Conservation (phyloP, 129 eudicot species). For the Helichrysum umbraculigerum region DNA sequence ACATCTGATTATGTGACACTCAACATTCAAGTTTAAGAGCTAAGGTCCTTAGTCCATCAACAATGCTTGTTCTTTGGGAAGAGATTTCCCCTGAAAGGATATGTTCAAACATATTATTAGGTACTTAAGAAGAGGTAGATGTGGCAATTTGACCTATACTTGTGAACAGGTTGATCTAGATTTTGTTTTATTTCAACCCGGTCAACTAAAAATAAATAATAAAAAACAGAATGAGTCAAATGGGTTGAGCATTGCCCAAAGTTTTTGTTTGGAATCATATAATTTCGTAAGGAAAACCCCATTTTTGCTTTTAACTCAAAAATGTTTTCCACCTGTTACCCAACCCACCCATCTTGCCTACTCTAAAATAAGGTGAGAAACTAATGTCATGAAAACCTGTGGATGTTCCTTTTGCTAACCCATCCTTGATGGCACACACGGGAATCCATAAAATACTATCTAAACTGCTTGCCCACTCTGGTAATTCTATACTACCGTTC, state of each 20-base stretch:
- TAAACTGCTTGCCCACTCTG: slow-evolving; percentile 83
- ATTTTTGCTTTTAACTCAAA: background rate
- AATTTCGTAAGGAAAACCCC: background rate
- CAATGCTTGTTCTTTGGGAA: slow-evolving; percentile 60
- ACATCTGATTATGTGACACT: slow-evolving; percentile 80
- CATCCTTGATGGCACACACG: slow-evolving; percentile 67
- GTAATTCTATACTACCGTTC: slow-evolving; percentile 65
- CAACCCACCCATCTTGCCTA: background rate
- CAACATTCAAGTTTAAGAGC: slow-evolving; percentile 94
- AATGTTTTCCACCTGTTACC: background rate
- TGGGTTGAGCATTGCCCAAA: background rate
- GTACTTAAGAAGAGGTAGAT: background rate
- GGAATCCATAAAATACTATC: slow-evolving; percentile 82
- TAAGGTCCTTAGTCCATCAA: slow-evolving; percentile 78
- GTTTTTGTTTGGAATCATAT: background rate
- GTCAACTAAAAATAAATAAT: background rate
- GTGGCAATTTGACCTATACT: background rate
- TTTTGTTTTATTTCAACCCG: background rate
- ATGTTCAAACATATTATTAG: background rate
- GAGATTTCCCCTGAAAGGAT: slow-evolving; percentile 42
- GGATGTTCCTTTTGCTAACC: slow-evolving; percentile 64
- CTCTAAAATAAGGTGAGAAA: background rate
- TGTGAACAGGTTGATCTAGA: background rate
- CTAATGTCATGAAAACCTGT: slow-evolving; percentile 44
- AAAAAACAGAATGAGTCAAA: background rate